phyloP scores from a whole-genome alignment of 192 early-diverging fungal genomes.

The Irineochytrium annulatum region DNA sequence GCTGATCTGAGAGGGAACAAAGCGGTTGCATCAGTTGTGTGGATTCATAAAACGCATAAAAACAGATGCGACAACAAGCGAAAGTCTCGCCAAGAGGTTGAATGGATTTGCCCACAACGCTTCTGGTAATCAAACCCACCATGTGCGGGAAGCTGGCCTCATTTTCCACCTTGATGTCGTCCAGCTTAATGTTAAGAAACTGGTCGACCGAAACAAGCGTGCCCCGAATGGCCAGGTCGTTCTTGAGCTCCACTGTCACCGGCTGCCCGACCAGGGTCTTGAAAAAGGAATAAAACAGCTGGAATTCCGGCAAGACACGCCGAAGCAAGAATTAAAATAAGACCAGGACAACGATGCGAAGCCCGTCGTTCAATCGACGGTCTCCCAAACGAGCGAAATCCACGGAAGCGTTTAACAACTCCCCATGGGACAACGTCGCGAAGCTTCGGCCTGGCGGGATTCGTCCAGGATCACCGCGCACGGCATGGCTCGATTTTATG shows the following conservation, averaged over 20 bases:
- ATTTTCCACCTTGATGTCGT: conserved; percentile 82
- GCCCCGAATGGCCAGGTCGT: conserved; percentile 91
- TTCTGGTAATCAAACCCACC: conserved; percentile 45
- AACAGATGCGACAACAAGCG: background rate
- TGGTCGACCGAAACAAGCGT: conserved; percentile 97
- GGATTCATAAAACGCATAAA: background rate
- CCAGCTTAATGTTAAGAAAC: conserved; percentile 98
- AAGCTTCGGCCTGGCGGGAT: no score
- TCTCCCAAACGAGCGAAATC: no score
- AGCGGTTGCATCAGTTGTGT: background rate
- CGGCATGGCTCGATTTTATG: no score
- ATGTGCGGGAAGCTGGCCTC: conserved; percentile 91
- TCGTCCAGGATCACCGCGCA: no score
- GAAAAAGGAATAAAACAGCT: conserved; percentile 99
- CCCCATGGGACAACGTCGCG: no score
- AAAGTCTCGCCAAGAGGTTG: background rate
- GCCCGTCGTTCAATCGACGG: no score
- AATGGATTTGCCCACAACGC: background rate
- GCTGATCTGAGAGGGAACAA: conserved; percentile 56
- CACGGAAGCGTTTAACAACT: no score
- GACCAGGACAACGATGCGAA: no score
- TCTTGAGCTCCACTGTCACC: conserved; percentile 98
- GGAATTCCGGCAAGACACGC: no score
- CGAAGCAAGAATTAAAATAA: no score
- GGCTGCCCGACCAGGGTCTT: conserved; percentile 95